Evolutionary conservation across 257 asterid genomes (phyloP), one percentile per base, ranked within the genome.

Genomic region (Petrea volubilis): DNA sequence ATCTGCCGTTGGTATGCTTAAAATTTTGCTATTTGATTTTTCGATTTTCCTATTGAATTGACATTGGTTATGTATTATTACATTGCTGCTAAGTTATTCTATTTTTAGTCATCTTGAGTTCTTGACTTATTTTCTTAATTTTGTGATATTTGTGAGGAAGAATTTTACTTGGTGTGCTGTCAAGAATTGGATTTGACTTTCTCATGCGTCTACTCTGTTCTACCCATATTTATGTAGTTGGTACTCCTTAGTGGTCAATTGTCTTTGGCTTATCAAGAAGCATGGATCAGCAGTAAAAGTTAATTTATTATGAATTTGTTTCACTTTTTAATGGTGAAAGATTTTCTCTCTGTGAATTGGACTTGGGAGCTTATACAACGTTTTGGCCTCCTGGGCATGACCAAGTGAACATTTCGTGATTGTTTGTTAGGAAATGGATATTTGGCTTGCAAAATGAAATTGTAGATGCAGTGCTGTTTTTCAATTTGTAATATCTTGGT

Each of bases 261-360:
- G 38, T 6, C 63, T 50, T 25, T 21, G 55, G 60, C 43, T 33
- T 55, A 53, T 60, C 33, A 17, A 27, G 25, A 57, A 21, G 55
- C 41, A 10, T 36, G 71, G 36, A 63, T 52, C 31, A 52, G 50
- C 13, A 33, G 62, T 60, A 46, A 31, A 71, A 31, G 34, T 47
- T 18, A 17, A 2, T 24, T 72, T 15, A 5, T 6, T 40, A 11
- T 2, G 51, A 58, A n/a, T 28, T 67, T 46, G 46, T 36, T 29
- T 59, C 60, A 20, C 58, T 38, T 18, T 28, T 68, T 17, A 8
- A 51, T 68, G 47, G 23, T 4, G 9, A 18, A 52, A 52, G 18
- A 50, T 23, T 5, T 24, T 47, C 21, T 36, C n/a, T 58, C 1
- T 33, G 31, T 60, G 29, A 33, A 17, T 49, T 18, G 27, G 28